Conservation (phyloP, 2,329 filamentous ascomycete genomes). For the Helicocarpus griseus region DNA sequence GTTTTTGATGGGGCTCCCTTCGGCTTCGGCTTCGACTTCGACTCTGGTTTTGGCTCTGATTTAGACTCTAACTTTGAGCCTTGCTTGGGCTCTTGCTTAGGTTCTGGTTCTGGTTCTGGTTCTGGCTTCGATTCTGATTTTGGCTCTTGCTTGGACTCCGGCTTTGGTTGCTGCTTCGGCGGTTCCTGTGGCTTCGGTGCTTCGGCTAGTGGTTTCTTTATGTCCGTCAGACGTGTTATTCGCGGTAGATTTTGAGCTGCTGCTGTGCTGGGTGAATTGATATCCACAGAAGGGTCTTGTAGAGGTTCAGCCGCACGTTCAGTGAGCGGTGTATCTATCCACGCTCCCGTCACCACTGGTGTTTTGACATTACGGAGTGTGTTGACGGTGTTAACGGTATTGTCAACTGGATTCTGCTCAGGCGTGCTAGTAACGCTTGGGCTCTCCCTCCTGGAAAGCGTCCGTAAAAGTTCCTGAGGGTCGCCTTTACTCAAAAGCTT, state of each 20-base stretch:
- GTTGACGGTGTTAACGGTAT: too few species aligned
- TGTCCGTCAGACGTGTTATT: neutral
- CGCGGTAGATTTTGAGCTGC: slow-evolving; percentile 4
- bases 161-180: neutral
- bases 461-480: slow-evolving; percentile 34
- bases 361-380: slow-evolving; percentile 33
- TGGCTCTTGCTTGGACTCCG: too few species aligned
- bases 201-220: neutral
- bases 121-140: neutral
- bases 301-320: slow-evolving; percentile 22
- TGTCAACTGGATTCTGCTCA: slow-evolving; percentile 22
- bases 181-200: neutral
- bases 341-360: slow-evolving; percentile 36
- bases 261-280: slow-evolving; percentile 13
- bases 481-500: slow-evolving; percentile 23
- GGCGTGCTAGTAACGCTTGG: slow-evolving; percentile 26
- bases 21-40: slow-evolving; percentile 7
- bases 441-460: slow-evolving; percentile 30
- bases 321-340: slow-evolving; percentile 39
- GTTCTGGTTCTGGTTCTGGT: neutral
- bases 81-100: too few species aligned
- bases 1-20: slow-evolving; percentile 13
- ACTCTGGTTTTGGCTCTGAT: neutral
- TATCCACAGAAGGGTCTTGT: slow-evolving; percentile 18
- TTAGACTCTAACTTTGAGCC: slow-evolving; percentile 8